Conservation (phyloP, 495 filamentous ascomycete genomes). For the Letharia columbiana region DNA sequence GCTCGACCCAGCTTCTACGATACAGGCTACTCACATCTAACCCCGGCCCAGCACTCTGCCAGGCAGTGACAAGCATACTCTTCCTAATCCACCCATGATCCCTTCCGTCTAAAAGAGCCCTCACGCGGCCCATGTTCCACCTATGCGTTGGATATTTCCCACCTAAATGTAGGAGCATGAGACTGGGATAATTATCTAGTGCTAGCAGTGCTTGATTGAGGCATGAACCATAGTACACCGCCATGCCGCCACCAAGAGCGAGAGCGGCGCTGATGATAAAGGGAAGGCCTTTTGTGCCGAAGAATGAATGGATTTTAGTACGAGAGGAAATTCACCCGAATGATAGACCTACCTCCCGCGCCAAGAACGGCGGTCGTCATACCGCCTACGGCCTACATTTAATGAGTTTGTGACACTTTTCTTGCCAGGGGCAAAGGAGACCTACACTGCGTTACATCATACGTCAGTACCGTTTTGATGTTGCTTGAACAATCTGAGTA, state of each 20-base stretch:
- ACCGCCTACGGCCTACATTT: conserved; percentile 7
- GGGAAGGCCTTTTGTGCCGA: conserved; percentile 12
- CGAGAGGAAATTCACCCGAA: background rate
- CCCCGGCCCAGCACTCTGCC: conserved; percentile 6
- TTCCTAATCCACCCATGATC: background rate
- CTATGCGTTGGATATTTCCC: background rate
- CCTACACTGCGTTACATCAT: background rate
- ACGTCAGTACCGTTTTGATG: background rate
- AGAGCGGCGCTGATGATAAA: conserved; percentile 9
- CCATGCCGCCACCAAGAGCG: background rate
- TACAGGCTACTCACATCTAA: conserved; percentile 6
- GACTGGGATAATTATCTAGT: conserved; percentile 1
- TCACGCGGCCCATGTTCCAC: background rate
- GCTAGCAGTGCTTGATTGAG: conserved; percentile 1
- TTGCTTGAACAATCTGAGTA: background rate
- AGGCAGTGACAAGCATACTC: conserved; percentile 12
- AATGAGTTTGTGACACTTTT: background rate
- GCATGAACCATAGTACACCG: conserved; percentile 13
- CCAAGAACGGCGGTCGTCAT: background rate
- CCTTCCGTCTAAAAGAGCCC: background rate
- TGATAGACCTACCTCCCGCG: background rate
- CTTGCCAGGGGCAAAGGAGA: background rate
- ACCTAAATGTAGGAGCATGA: conserved; percentile 8
- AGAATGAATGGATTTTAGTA: background rate
- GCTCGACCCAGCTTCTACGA: background rate